A percentile compares a stretch with the other conserved stretches of the same genome.
Evolutionary conservation across 2,329 filamentous ascomycete genomes (phyloP).

Genomic region (Neurospora sp.): DNA sequence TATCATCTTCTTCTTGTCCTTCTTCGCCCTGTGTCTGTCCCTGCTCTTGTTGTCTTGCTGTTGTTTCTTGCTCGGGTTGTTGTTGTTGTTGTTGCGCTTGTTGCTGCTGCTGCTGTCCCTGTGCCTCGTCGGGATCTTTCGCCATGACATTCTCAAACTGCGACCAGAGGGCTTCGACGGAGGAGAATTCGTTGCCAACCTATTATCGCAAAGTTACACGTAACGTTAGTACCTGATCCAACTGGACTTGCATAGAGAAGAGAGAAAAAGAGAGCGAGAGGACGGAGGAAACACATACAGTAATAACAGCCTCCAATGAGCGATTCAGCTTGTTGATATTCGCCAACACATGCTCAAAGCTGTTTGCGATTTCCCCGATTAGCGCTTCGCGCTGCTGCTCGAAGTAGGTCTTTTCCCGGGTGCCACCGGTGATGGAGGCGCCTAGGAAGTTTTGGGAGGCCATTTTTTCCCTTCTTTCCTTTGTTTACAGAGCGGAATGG

Average conservation of each 20-base stretch:
- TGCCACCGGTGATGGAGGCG: slow-evolving; percentile 17
- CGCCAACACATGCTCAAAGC: slow-evolving; percentile 81
- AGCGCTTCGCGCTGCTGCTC: slow-evolving; percentile 66
- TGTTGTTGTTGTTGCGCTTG: slow-evolving; percentile 12
- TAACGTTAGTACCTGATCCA: neutral
- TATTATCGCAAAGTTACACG: slow-evolving; percentile 22
- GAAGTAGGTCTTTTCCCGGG: slow-evolving; percentile 54
- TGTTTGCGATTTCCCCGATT: slow-evolving; percentile 64
- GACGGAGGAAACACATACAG: slow-evolving; percentile 43
- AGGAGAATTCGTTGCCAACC: slow-evolving; percentile 95
- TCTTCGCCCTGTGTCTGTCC: neutral
- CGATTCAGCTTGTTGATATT: slow-evolving; percentile 96
- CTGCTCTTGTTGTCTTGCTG: neutral
- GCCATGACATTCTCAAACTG: slow-evolving; percentile 96
- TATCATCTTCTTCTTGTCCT: neutral
- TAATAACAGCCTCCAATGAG: slow-evolving; percentile 81
- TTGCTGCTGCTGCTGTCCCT: slow-evolving; percentile 16
- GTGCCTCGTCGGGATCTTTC: slow-evolving; percentile 41
- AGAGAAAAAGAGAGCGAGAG: neutral
- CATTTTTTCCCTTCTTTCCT: slow-evolving; percentile 15
- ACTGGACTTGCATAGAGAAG: neutral
- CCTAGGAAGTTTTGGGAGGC: slow-evolving; percentile 21
- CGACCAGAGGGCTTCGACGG: slow-evolving; percentile 92
- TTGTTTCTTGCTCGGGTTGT: slow-evolving; percentile 3
- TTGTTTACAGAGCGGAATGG: neutral